These are phyloP conservation scores for Breviolum minutum DNA, from an alignment of 73 alveolate genomes.

Conservation along the genomic window DNA sequence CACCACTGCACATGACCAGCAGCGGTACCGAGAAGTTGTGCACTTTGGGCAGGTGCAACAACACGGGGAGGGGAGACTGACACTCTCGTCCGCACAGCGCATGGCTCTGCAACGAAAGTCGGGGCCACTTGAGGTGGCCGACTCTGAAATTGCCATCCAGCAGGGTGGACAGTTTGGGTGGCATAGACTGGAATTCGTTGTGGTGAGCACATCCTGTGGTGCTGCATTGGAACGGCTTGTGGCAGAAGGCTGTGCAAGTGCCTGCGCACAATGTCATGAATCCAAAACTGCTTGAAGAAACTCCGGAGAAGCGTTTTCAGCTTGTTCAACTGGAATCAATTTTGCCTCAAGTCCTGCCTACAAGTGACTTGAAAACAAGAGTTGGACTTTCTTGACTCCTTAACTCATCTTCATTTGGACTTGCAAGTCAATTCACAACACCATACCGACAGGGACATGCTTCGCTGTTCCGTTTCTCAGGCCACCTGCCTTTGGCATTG, in stretches of 20 bases:
- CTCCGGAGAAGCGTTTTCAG: too few relatives aligned
- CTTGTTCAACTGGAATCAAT: too few relatives aligned
- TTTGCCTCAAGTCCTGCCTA: too few relatives aligned
- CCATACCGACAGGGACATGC: too few relatives aligned
- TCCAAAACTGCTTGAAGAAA: background rate
- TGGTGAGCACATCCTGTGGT: constrained; percentile 54
- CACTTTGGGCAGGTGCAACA: background rate
- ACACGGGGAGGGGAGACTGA: constrained; percentile 27
- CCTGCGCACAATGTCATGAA: background rate
- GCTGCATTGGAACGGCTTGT: constrained; percentile 50
- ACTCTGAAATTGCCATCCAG: constrained; percentile 31
- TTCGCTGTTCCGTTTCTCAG: background rate
- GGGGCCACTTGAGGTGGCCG: background rate
- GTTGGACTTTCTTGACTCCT: too few relatives aligned
- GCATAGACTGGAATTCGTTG: constrained; percentile 21
- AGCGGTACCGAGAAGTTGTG: constrained; percentile 27
- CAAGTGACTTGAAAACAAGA: too few relatives aligned
- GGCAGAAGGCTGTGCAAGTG: constrained; percentile 51
- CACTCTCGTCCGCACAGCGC: background rate
- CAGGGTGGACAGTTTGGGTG: background rate
- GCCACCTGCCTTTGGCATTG: constrained; percentile 33
- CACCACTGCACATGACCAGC: background rate
- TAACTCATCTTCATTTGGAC: too few relatives aligned
- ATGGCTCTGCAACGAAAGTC: background rate
- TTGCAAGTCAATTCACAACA: too few relatives aligned